phyloP scores from a whole-genome alignment of 2,329 filamentous ascomycete species.

The Penicillium hordei region DNA sequence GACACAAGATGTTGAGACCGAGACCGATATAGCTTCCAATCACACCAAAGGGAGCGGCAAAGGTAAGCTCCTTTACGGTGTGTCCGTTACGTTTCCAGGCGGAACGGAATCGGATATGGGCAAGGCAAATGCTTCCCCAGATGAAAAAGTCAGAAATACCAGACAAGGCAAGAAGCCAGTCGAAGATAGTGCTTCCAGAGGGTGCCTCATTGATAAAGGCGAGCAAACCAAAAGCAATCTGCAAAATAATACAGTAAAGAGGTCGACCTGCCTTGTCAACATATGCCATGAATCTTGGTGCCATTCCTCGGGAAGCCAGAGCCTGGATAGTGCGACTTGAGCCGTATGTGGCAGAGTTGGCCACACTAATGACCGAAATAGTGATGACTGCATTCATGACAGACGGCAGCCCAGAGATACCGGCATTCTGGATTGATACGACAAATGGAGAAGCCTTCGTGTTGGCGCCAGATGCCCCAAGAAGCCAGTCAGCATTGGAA shows the following conservation, averaged over 20 bases:
- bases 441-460: slow-evolving; percentile 63
- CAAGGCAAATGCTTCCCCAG: slow-evolving; percentile 65
- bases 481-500: slow-evolving; percentile 41
- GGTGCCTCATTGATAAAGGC: slow-evolving; percentile 45
- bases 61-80: slow-evolving; percentile 64
- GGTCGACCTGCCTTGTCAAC: slow-evolving; percentile 50
- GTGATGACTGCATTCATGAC: slow-evolving; percentile 69
- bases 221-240: slow-evolving; percentile 43
- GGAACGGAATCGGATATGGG: slow-evolving; percentile 66
- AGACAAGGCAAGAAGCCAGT: slow-evolving; percentile 65
- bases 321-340: slow-evolving; percentile 59
- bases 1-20: slow-evolving; percentile 53
- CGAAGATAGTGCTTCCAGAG: slow-evolving; percentile 55
- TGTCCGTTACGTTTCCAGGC: slow-evolving; percentile 62
- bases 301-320: slow-evolving; percentile 49
- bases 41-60: slow-evolving; percentile 60
- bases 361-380: slow-evolving; percentile 60
- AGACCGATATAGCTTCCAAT: slow-evolving; percentile 64
- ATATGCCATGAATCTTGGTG: slow-evolving; percentile 46
- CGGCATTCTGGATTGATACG: slow-evolving; percentile 62
- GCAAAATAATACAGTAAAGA: slow-evolving; percentile 42
- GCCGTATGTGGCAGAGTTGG: slow-evolving; percentile 59
- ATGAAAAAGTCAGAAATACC: slow-evolving; percentile 64
- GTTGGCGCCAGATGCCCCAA: slow-evolving; percentile 42
- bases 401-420: slow-evolving; percentile 59